Conservation (phyloP, 2,329 filamentous ascomycete genomes). For the Trichoderma guizhouense region DNA sequence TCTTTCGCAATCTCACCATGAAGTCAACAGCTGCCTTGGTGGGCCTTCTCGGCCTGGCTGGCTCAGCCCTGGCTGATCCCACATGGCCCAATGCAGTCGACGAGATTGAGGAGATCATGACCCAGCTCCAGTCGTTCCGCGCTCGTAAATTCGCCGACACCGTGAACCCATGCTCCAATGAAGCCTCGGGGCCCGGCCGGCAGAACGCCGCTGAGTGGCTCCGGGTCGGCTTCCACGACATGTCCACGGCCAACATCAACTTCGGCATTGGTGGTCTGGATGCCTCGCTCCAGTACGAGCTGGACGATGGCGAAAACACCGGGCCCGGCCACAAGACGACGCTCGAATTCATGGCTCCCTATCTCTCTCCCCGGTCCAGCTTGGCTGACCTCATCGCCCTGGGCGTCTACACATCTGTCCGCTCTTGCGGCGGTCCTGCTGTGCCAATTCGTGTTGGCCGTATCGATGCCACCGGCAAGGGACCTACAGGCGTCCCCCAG, state of each 20-base stretch:
- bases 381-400: conserved; percentile 58
- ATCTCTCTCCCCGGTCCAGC: conserved; percentile 48
- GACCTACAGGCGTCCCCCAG: conserved; percentile 51
- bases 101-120: conserved; percentile 63
- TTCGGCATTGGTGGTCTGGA: conserved; percentile 53
- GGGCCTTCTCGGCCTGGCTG: conserved; percentile 37
- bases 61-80: conserved; percentile 42
- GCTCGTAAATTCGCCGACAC: conserved; percentile 54
- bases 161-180: conserved; percentile 55
- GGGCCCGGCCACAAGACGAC: conserved; percentile 54
- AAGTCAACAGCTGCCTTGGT: conserved; percentile 27
- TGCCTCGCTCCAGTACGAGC: conserved; percentile 58
- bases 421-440: conserved; percentile 55
- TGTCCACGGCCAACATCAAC: conserved; percentile 51
- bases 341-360: conserved; percentile 52
- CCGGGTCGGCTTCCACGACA: conserved; percentile 60
- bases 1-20: conserved; percentile 21
- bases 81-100: conserved; percentile 60
- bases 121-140: conserved; percentile 53
- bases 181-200: conserved; percentile 51
- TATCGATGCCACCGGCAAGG: conserved; percentile 49
- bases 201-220: conserved; percentile 61
- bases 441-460: conserved; percentile 53
- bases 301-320: conserved; percentile 52
- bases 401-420: conserved; percentile 55